Evolutionary conservation across 2,329 filamentous ascomycete genomes (phyloP).

Genomic region (Cladorrhinum sp.): DNA sequence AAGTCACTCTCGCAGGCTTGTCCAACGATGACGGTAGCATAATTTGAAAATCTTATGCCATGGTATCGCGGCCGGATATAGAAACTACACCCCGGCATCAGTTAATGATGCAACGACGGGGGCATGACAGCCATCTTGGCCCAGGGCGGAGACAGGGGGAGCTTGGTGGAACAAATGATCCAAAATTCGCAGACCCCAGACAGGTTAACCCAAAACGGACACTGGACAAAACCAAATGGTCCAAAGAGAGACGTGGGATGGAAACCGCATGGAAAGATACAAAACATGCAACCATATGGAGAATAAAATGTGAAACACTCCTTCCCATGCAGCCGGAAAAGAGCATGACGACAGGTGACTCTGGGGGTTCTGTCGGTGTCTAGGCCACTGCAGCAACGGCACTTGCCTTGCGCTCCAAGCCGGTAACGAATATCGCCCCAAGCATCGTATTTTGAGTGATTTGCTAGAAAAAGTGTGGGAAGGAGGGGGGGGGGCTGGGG

Average conservation of each 20-base stretch:
- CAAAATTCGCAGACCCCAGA: conserved; percentile 32
- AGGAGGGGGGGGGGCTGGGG: neutral
- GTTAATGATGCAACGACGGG: conserved; percentile 40
- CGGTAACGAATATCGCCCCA: conserved; percentile 19
- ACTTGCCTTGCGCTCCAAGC: conserved; percentile 25
- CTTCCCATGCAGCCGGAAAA: conserved; percentile 42
- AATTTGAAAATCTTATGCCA: conserved; percentile 60
- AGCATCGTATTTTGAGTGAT: conserved; percentile 10
- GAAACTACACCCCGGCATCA: conserved; percentile 44
- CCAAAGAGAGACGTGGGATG: conserved; percentile 33
- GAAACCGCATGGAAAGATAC: conserved; percentile 41
- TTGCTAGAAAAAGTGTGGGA: conserved; percentile 9
- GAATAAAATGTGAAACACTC: conserved; percentile 44
- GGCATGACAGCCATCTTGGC: conserved; percentile 31
- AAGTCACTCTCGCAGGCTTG: conserved; percentile 37
- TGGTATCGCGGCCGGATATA: conserved; percentile 50
- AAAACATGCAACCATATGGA: conserved; percentile 39
- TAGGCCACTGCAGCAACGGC: conserved; percentile 24
- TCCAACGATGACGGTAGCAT: conserved; percentile 51
- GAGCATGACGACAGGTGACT: conserved; percentile 40
- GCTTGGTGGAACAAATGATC: conserved; percentile 32
- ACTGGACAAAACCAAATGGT: conserved; percentile 23
- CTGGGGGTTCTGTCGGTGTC: conserved; percentile 26
- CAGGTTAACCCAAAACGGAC: conserved; percentile 33
- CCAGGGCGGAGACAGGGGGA: conserved; percentile 29